Evolutionary conservation across 2,329 filamentous ascomycete genomes (phyloP).

Genomic region (Thielaviopsis euricoi): DNA sequence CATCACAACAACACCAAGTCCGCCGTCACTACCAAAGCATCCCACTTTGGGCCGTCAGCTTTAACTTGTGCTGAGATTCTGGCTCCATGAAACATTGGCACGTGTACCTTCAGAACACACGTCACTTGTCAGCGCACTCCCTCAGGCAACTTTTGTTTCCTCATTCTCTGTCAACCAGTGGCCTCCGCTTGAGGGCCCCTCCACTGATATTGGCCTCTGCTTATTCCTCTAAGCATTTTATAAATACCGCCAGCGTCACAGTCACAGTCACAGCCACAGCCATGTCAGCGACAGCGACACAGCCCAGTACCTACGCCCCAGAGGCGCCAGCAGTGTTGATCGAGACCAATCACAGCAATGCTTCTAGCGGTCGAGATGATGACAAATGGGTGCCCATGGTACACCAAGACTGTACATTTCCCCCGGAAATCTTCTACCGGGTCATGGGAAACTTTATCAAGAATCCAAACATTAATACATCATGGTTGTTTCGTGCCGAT

Average conservation of each 20-base stretch:
- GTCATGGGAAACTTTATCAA: slow-evolving; percentile 60
- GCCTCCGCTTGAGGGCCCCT: background rate
- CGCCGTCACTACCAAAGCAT: background rate
- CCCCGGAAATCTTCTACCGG: slow-evolving; percentile 41
- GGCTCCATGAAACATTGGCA: background rate
- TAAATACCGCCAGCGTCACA: too few relatives aligned
- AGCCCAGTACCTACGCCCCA: background rate
- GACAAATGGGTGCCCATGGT: slow-evolving; percentile 36
- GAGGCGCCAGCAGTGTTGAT: background rate
- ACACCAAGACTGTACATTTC: slow-evolving; percentile 43
- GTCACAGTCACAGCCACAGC: too few relatives aligned
- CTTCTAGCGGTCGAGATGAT: background rate
- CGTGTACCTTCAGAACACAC: background rate
- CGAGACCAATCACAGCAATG: background rate
- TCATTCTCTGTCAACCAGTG: background rate
- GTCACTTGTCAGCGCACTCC: background rate
- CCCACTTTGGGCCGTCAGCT: background rate
- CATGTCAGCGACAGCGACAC: background rate
- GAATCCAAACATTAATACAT: slow-evolving; percentile 68
- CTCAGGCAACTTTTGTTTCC: background rate
- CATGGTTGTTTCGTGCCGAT: slow-evolving; percentile 63
- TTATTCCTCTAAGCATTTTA: background rate
- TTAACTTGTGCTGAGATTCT: background rate
- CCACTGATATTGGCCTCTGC: background rate
- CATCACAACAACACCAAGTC: background rate